Evolutionary conservation across 192 early-diverging fungal genomes (phyloP).

Genomic region (Geranomyces michiganensis): DNA sequence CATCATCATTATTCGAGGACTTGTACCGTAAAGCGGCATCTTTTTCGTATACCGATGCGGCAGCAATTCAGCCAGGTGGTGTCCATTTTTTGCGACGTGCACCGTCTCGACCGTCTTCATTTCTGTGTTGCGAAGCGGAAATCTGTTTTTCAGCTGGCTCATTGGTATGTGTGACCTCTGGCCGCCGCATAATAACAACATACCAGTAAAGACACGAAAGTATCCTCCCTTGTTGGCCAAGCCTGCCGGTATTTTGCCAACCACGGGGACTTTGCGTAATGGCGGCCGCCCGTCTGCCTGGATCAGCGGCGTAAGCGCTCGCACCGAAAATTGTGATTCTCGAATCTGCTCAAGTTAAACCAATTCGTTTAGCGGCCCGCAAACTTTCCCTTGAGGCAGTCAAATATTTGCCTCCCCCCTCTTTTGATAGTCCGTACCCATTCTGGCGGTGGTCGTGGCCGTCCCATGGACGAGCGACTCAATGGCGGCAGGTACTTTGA

Average conservation of each 20-base stretch:
- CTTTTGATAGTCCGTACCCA: constrained; percentile 14
- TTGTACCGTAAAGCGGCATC: constrained; percentile 31
- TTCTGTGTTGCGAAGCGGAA: too few relatives aligned
- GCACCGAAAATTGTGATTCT: constrained; percentile 5
- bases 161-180: too few relatives aligned
- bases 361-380: too few relatives aligned
- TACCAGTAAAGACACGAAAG: constrained; percentile 34
- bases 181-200: too few relatives aligned
- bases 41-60: constrained; percentile 31
- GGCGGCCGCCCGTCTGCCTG: not conserved
- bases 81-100: constrained; percentile 14
- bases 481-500: constrained; percentile 1
- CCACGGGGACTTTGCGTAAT: constrained; percentile 17
- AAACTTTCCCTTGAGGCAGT: too few relatives aligned
- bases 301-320: constrained; percentile 2
- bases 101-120: constrained; percentile 35
- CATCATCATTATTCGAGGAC: constrained; percentile 31
- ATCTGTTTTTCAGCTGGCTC: too few relatives aligned
- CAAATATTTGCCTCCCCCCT: not conserved
- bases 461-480: not conserved
- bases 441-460: not conserved
- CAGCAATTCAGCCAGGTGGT: constrained; percentile 26
- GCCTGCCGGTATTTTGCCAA: constrained; percentile 14
- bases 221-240: constrained; percentile 7
- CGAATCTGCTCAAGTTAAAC: too few relatives aligned